Conservation (phyloP, 2,329 filamentous ascomycete species). For the Colletotrichum liaoningense region DNA sequence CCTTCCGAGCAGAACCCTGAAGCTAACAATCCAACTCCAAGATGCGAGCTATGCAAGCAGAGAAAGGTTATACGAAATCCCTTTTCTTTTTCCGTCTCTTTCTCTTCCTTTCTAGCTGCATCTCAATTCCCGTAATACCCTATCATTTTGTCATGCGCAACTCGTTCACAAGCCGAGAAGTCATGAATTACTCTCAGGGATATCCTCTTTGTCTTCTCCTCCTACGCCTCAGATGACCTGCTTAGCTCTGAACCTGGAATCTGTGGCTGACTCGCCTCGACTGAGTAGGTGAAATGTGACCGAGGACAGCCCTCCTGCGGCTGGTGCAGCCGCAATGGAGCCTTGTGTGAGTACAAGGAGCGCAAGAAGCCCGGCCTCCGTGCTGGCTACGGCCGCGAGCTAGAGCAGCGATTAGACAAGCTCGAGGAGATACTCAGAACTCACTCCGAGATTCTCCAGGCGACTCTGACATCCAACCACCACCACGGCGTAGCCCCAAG, state of each 20-base stretch:
- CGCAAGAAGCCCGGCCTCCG: constrained; percentile 74
- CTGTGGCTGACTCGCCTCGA: constrained; percentile 21
- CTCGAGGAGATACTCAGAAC: constrained; percentile 74
- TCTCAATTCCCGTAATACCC: too few relatives aligned
- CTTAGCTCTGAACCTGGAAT: neutral
- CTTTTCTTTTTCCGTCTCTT: neutral
- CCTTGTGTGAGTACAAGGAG: constrained; percentile 75
- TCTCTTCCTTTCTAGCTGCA: neutral
- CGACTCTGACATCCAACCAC: constrained; percentile 56
- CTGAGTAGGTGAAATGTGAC: constrained; percentile 75
- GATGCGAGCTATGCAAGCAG: constrained; percentile 83
- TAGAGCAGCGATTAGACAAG: constrained; percentile 78
- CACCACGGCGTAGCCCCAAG: constrained; percentile 52
- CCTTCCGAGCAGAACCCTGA: constrained; percentile 38
- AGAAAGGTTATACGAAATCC: constrained; percentile 71
- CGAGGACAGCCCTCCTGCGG: constrained; percentile 78
- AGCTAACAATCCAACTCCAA: constrained; percentile 55
- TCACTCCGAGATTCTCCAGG: constrained; percentile 75
- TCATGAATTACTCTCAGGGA: neutral
- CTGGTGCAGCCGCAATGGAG: constrained; percentile 74
- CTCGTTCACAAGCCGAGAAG: neutral
- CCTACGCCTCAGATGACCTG: neutral
- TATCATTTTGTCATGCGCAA: neutral
- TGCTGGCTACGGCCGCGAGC: constrained; percentile 77
- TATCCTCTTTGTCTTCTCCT: neutral